phyloP scores from a whole-genome alignment of 768 basidiomycete genomes.

The Kwoniella sp. region DNA sequence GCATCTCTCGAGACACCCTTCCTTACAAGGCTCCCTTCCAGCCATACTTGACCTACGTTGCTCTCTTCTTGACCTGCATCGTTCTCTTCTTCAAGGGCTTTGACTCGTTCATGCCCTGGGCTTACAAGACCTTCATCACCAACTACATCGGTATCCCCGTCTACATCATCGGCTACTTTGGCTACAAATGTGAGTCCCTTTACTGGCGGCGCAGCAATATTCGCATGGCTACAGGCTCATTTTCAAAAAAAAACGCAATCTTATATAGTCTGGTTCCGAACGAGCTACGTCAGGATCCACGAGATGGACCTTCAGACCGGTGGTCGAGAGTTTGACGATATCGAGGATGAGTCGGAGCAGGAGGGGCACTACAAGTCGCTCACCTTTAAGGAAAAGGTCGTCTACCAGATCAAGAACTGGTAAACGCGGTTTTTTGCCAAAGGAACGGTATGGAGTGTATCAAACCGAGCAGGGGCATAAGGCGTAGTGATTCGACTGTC shows the following conservation, averaged over 20 bases:
- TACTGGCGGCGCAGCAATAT: too few species aligned
- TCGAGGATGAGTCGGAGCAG: slow-evolving; percentile 40
- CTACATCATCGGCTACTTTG: slow-evolving; percentile 60
- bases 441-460: too few species aligned
- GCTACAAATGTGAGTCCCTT: slow-evolving; percentile 58
- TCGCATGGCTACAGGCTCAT: too few species aligned
- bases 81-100: slow-evolving; percentile 64
- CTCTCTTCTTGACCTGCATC: slow-evolving; percentile 62
- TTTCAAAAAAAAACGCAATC: too few species aligned
- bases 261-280: slow-evolving; percentile 34
- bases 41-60: slow-evolving; percentile 72
- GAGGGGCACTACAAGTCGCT: slow-evolving; percentile 31
- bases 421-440: slow-evolving; percentile 9
- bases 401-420: slow-evolving; percentile 52
- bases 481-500: too few species aligned
- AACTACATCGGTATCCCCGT: slow-evolving; percentile 60
- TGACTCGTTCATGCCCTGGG: slow-evolving; percentile 61
- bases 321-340: slow-evolving; percentile 47
- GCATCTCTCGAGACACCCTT: slow-evolving; percentile 59
- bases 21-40: slow-evolving; percentile 56
- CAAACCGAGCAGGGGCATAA: too few species aligned
- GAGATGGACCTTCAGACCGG: slow-evolving; percentile 50
- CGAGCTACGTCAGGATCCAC: slow-evolving; percentile 29
- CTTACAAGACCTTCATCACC: slow-evolving; percentile 57
- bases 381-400: slow-evolving; percentile 40